Evolutionary conservation across 139 green algal species (phyloP).

Genomic region (Picochlorum sp.): DNA sequence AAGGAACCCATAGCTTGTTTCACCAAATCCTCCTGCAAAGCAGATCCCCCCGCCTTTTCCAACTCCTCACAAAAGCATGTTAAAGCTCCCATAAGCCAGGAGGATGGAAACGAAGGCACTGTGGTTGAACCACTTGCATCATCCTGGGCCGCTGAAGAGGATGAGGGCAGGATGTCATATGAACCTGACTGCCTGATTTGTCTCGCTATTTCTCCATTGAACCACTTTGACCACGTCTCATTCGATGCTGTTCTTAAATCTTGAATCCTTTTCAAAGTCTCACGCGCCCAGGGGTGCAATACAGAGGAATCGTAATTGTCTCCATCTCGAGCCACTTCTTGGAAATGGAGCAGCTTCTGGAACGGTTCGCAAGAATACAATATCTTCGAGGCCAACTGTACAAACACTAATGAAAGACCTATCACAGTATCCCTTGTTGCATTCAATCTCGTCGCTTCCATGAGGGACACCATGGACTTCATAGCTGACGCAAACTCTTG

Average conservation of each 20-base stretch:
- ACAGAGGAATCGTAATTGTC: background rate
- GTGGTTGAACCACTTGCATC: conserved; percentile 38
- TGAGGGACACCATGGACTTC: too few species aligned
- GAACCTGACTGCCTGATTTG: too few species aligned
- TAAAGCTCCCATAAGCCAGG: conserved; percentile 40
- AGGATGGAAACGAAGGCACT: conserved; percentile 63
- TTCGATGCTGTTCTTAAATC: background rate
- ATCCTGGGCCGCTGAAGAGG: too few species aligned
- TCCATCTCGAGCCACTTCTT: background rate
- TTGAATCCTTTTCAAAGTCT: background rate
- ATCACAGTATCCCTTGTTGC: too few species aligned
- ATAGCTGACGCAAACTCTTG: too few species aligned
- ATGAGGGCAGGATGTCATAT: too few species aligned
- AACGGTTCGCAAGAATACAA: too few species aligned
- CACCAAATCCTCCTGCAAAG: conserved; percentile 43
- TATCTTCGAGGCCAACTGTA: too few species aligned
- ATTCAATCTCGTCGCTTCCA: too few species aligned
- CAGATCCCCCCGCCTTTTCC: conserved; percentile 50
- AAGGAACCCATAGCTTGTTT: conserved; percentile 34
- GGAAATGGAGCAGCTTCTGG: too few species aligned
- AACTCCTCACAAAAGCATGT: conserved; percentile 44
- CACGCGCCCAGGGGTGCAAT: background rate
- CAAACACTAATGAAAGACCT: too few species aligned
- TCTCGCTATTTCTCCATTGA: background rate
- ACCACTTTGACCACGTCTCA: background rate